Evolutionary conservation across 129 eudicot species (phyloP), one percentile per base, ranked within the genome.

Genomic region (Arctium lappa): DNA sequence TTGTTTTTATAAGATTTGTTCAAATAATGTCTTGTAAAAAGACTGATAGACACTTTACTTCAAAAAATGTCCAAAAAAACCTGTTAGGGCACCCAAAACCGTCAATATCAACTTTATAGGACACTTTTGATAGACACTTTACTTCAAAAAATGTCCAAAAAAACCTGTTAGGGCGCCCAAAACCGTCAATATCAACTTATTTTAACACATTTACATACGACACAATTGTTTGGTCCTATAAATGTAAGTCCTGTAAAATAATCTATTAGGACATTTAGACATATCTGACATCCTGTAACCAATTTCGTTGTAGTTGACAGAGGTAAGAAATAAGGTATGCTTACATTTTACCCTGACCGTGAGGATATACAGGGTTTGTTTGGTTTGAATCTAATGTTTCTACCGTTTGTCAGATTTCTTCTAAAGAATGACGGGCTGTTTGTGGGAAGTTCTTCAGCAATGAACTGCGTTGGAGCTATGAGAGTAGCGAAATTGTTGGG

Each of bases 401-500:
- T 75, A 50, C 37, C 74, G 30, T 62, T 69, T 32, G 3, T 65
- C 89, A 95, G 99, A 88, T 95, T 89, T 31, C 96, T 95, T 39
- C 32, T 91, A 81, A 91, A 90, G 87, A 90, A 93, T 2, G 98
- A 93, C 16, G 98, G 99, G 13, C 87, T 93, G n/a, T 93, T 95
- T 89, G 82, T 95, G 36, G 99, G 99, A 73, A 93, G 99, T 86
- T 93, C 98, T 81, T 93, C 99, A 39, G 99, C 99, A 34, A 93
- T 95, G 99, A 95, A 95, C 80, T 95, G 99, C 72, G 97, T 95
- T 78, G 99, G 99, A 79, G 98, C 99, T 53, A 91, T 93, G 68
- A 88, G 91, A 86, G 90, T 91, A 74, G 98, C 99, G 72, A 83
- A 90, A 73, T 79, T 79, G 77, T 62, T 95, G 82, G 99, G 98